Evolutionary conservation across 1,139 yeast species (phyloP), one percentile per base, ranked within the genome.

Genomic region (Taiozyma sp.): DNA sequence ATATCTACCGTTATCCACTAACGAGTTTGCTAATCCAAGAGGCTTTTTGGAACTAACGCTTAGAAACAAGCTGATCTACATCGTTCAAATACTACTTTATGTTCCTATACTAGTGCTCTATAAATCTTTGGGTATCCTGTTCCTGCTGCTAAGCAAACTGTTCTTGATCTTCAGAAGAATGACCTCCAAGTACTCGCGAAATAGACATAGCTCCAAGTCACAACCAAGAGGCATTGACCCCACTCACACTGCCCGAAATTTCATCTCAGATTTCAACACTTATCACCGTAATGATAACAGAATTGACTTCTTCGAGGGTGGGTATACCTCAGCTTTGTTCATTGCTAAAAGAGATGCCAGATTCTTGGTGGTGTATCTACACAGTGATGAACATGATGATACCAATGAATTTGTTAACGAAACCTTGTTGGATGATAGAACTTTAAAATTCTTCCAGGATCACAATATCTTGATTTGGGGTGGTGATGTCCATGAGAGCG

Each of bases 401-500:
- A 76, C 84, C 1, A 67, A 72, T 36, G 67, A 70, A 4, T 81
- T 88, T 51, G 79, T 84, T 52, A 69, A 76, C n/a, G 74, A 76
- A 14, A 76, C 87, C 4, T 68, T 91, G 44, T 70, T 83, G 30
- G 59, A 48, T n/a, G 62, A 55, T 38, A 64, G 48, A 36, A 57
- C 38, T 13, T 29, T 36, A 24, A 70, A 71, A 10, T 70, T 85
- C 47, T 69, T 88, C 46, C 64, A 64, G 34, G 71, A 71, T 36
- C 79, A 80, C 49, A 77, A 76, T 48, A 67, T 84, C 4, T 62
- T 90, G 4, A 71, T 90, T 6, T 93, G 98, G 98, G 96, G 95
- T 39, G 97, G 97, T 9, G 87, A 88, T 64, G 80, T 87, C 32
- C 78, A 81, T 16, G 82, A 84, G 55, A 81, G 91, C 14, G 98